Conservation (phyloP, 176 grass and related monocot genomes). For the Areca catechu region DNA sequence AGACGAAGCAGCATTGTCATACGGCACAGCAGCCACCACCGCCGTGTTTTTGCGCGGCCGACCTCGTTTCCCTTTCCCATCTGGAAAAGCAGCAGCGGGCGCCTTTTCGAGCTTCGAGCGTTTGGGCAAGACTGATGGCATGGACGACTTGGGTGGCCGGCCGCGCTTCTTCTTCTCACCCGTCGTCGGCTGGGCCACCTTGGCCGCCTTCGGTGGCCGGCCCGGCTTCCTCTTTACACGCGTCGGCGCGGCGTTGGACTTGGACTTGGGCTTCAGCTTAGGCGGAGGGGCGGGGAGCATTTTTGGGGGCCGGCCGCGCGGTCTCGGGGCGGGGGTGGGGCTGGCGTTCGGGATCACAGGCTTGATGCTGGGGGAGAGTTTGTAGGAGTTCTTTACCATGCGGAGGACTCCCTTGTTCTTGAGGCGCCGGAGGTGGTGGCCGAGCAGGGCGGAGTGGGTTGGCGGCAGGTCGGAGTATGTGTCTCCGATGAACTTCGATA, state of each 20-base stretch:
- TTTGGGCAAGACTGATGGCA: too few relatives aligned
- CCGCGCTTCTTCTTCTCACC: constrained; percentile 22
- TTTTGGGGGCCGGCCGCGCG: neutral
- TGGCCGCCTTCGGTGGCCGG: constrained; percentile 8
- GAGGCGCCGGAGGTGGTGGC: constrained; percentile 40
- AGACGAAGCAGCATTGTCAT: neutral
- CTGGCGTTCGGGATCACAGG: too few relatives aligned
- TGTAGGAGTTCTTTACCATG: constrained; percentile 24
- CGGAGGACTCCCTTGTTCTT: constrained; percentile 21
- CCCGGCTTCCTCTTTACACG: constrained; percentile 7
- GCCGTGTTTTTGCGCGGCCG: constrained; percentile 8
- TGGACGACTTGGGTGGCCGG: constrained; percentile 15
- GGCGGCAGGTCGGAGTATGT: constrained; percentile 34
- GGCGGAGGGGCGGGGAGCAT: too few relatives aligned
- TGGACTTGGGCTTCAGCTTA: too few relatives aligned
- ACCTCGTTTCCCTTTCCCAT: constrained; percentile 11
- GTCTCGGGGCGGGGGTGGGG: neutral
- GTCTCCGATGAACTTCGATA: constrained; percentile 29
- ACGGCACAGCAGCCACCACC: neutral
- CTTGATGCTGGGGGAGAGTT: neutral
- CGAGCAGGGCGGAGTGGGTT: constrained; percentile 29
- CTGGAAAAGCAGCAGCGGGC: too few relatives aligned
- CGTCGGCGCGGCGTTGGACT: too few relatives aligned
- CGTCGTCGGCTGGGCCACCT: neutral
- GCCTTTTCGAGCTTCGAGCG: neutral